Evolutionary conservation across 2,329 filamentous ascomycete genomes (phyloP).

Genomic region (Purpureocillium lavendulum): DNA sequence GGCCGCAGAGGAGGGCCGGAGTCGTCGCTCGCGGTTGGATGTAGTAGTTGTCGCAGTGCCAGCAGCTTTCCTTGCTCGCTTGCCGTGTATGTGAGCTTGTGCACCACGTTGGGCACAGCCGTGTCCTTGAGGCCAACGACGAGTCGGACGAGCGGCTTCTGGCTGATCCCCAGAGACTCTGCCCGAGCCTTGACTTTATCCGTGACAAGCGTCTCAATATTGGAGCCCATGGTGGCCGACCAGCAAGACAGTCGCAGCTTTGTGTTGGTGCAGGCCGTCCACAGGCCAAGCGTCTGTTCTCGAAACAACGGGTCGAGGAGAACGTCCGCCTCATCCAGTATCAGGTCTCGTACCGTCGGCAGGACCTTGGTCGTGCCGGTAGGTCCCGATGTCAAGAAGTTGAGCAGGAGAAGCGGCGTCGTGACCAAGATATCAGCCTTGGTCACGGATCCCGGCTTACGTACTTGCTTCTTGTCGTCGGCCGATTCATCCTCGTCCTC

Average conservation of each 20-base stretch:
- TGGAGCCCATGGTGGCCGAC: slow-evolving; percentile 96
- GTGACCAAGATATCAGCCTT: slow-evolving; percentile 32
- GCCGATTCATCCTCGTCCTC: slow-evolving; percentile 21
- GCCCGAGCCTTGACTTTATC: slow-evolving; percentile 55
- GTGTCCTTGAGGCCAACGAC: slow-evolving; percentile 97
- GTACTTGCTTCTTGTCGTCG: slow-evolving; percentile 20
- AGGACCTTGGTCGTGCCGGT: slow-evolving; percentile 41
- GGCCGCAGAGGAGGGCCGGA: slow-evolving; percentile 61
- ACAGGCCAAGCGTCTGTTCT: slow-evolving; percentile 78
- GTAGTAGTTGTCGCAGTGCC: slow-evolving; percentile 80
- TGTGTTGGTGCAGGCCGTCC: slow-evolving; percentile 66
- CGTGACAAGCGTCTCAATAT: slow-evolving; percentile 70
- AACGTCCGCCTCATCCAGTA: slow-evolving; percentile 93
- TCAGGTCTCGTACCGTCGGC: slow-evolving; percentile 61
- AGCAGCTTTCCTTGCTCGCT: slow-evolving; percentile 92
- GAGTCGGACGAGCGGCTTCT: slow-evolving; percentile 61
- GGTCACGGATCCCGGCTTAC: slow-evolving; percentile 18
- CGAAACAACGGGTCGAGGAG: slow-evolving; percentile 86
- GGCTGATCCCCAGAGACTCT: slow-evolving; percentile 23
- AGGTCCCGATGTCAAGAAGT: slow-evolving; percentile 50
- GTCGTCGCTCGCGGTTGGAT: slow-evolving; percentile 53
- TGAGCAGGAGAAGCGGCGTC: slow-evolving; percentile 57
- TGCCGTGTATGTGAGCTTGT: slow-evolving; percentile 83
- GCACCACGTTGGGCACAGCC: slow-evolving; percentile 83
- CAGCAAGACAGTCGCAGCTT: slow-evolving; percentile 73